phyloP scores from a whole-genome alignment of 2,329 filamentous ascomycete species.

The Penicillium sp. region DNA sequence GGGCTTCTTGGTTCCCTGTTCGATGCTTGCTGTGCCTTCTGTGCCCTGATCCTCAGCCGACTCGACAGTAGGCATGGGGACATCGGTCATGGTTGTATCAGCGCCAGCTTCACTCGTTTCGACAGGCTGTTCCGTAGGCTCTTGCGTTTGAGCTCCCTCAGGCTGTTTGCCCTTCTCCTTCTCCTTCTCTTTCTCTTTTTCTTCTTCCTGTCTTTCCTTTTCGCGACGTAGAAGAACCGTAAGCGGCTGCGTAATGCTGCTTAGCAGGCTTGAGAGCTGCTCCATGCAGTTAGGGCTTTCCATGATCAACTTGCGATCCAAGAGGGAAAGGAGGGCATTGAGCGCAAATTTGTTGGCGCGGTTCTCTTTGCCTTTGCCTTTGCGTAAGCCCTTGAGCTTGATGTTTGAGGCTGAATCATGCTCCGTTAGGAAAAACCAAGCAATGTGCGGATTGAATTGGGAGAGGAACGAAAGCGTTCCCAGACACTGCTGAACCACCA shows the following conservation, averaged over 20 bases:
- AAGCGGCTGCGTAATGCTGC: constrained; percentile 80
- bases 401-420: constrained; percentile 74
- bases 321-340: constrained; percentile 78
- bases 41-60: constrained; percentile 25
- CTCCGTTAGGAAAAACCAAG: constrained; percentile 88
- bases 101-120: constrained; percentile 22
- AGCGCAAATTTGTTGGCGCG: constrained; percentile 83
- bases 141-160: constrained; percentile 22
- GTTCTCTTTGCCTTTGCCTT: constrained; percentile 80
- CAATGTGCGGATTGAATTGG: constrained; percentile 76
- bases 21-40: constrained; percentile 23
- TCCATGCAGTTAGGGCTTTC: constrained; percentile 98
- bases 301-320: constrained; percentile 92
- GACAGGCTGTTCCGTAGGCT: constrained; percentile 5
- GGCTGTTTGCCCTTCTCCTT: constrained; percentile 26
- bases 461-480: constrained; percentile 78
- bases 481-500: constrained; percentile 94
- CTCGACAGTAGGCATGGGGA: constrained; percentile 29
- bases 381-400: constrained; percentile 70
- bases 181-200: constrained; percentile 39
- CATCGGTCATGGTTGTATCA: constrained; percentile 41
- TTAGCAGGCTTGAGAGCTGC: constrained; percentile 76
- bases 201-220: constrained; percentile 59
- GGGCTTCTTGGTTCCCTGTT: constrained; percentile 27
- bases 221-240: constrained; percentile 76